phyloP scores from a whole-genome alignment of 495 filamentous ascomycete genomes.

The Hypoxylon trugodes region DNA sequence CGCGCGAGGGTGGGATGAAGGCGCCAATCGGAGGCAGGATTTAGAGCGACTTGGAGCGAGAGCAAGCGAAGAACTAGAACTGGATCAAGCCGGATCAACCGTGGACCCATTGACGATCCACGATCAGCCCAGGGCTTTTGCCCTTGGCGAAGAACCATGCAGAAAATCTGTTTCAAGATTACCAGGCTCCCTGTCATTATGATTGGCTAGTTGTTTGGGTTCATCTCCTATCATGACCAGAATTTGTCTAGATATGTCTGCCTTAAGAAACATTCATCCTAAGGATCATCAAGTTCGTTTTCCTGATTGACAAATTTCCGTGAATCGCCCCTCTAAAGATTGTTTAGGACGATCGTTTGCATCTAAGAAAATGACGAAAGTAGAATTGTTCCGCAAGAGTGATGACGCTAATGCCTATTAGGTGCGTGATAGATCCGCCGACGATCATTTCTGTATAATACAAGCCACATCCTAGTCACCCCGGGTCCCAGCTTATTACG shows the following conservation, averaged over 20 bases:
- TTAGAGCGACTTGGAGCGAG: constrained; percentile 20
- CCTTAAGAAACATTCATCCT: constrained; percentile 8
- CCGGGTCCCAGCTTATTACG: neutral
- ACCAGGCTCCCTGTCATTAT: constrained; percentile 17
- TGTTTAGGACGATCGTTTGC: neutral
- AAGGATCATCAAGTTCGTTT: constrained; percentile 13
- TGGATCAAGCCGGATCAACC: constrained; percentile 39
- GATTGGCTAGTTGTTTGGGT: constrained; percentile 35
- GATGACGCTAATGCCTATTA: constrained; percentile 14
- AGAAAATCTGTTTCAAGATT: constrained; percentile 44
- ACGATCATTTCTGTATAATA: constrained; percentile 19
- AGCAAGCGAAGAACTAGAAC: constrained; percentile 27
- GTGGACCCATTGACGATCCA: constrained; percentile 40
- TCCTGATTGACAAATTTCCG: neutral
- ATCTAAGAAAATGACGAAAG: neutral
- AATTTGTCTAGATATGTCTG: constrained; percentile 20
- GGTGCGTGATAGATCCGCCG: constrained; percentile 29
- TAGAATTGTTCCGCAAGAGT: neutral
- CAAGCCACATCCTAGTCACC: constrained; percentile 6
- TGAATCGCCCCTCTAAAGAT: neutral
- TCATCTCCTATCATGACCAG: constrained; percentile 7
- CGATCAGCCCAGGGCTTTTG: constrained; percentile 32
- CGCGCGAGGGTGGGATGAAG: constrained; percentile 45
- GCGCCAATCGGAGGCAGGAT: constrained; percentile 35
- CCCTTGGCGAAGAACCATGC: constrained; percentile 41